A percentile compares a stretch with the other conserved stretches of the same genome.
These are phyloP conservation scores for Kodamaea leandrae DNA, from an alignment of 805 yeast genomes.

Conservation along the genomic window DNA sequence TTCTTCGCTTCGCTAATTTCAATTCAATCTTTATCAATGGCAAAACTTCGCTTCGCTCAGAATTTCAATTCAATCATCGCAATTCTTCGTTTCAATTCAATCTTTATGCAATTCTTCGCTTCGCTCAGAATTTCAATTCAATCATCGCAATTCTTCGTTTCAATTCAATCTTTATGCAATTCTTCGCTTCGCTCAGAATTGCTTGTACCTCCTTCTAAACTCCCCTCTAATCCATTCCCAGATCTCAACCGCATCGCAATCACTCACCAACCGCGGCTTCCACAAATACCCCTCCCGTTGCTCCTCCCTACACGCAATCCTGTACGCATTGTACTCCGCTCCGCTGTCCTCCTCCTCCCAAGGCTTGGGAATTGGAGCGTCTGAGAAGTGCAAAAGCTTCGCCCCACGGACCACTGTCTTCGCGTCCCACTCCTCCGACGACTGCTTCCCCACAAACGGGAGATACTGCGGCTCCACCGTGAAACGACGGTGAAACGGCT, in stretches of 20 bases:
- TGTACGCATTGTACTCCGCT: constrained; percentile 23
- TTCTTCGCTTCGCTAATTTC: too few species aligned
- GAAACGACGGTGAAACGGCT: constrained; percentile 37
- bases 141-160: too few species aligned
- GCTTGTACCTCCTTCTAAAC: constrained; percentile 11
- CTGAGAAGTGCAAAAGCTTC: constrained; percentile 60
- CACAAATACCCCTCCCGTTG: constrained; percentile 13
- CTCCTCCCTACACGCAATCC: constrained; percentile 25
- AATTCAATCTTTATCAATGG: too few species aligned
- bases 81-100: too few species aligned
- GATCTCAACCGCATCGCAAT: constrained; percentile 29
- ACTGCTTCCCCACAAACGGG: constrained; percentile 23
- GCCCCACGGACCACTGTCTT: constrained; percentile 24
- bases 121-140: too few species aligned
- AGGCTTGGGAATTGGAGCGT: constrained; percentile 65
- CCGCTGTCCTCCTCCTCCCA: constrained; percentile 41
- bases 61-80: too few species aligned
- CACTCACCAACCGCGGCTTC: constrained; percentile 27
- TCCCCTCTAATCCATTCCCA: constrained; percentile 26
- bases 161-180: too few species aligned
- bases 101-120: too few species aligned
- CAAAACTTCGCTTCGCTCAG: too few species aligned
- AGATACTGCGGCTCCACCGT: constrained; percentile 44
- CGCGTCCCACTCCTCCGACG: constrained; percentile 34
- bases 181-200: neutral